Conservation (phyloP, 345 rosid genomes). For the Citrus sinensis region DVS_A1.0 CM039161.1:2124501-2125000, state of each 20-base stretch:
- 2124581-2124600: not conserved
- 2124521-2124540: not conserved
- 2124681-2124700: not conserved
- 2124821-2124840: conserved; percentile 9
- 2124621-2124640: not conserved
- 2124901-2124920: conserved; percentile 37
- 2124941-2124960: conserved; percentile 33
- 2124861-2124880: conserved; percentile 31
- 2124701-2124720: not conserved
- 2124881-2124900: conserved; percentile 51
- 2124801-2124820: not conserved
- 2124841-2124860: conserved; percentile 12
- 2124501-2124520: not conserved
- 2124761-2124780: not conserved
- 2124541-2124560: not conserved
- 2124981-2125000: conserved; percentile 29
- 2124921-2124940: conserved; percentile 43
- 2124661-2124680: not conserved
- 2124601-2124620: not conserved
- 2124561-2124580: not conserved
- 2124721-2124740: not conserved
- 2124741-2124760: not conserved
- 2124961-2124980: conserved; percentile 18
- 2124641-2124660: not conserved
- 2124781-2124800: not conserved